Evolutionary conservation across 257 asterid genomes (phyloP), one percentile per base, ranked within the genome.

Genomic region (Sherardia arvensis): DNA sequence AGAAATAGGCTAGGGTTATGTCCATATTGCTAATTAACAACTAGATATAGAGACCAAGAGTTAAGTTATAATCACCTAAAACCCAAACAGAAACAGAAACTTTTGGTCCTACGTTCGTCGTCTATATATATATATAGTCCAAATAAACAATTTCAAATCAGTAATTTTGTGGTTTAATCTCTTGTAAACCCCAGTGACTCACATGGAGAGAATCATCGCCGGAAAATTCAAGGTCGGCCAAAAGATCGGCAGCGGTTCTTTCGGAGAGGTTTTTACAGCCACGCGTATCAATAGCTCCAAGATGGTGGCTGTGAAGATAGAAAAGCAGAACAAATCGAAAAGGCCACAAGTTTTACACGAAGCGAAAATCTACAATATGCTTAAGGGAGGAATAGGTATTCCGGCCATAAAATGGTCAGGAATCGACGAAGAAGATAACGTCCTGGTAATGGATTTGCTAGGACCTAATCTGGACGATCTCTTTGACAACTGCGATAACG

Each of bases 391-490:
- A 83, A 88, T 91, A 88, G 98, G 96, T 63, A 78, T 91, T 76
- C 98, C 98, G 38, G 76, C 76, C 57, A 86, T 79, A 79, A 84
- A 78, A 69, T 91, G 98, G 98, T 86, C 94, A 59, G 98, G 98
- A 30, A 85, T 84, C 61, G 88, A 86, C 75, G 87, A 87, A 53
- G 98, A 86, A 7, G 98, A 91, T 81, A 91, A 88, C 67, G 85
- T 75, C 72, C 86, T 91, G 47, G 94, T 88, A 78, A 78, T 91
- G 25, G 96, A 91, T 78, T 81, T 91, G 66, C 78, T 91, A 55
- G 96, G 96, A 54, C 98, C 98, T 4, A 88, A 95, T 73, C 95
- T 91, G 36, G 98, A 91, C 77, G 98, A 91, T 76, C 95, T 91
- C 57, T 88, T 88, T 65, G 96, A 81, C 75, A 88, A 86, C 66